phyloP scores from a whole-genome alignment of 2,329 filamentous ascomycete genomes.

The Aspergillus pseudoterreus region DNA sequence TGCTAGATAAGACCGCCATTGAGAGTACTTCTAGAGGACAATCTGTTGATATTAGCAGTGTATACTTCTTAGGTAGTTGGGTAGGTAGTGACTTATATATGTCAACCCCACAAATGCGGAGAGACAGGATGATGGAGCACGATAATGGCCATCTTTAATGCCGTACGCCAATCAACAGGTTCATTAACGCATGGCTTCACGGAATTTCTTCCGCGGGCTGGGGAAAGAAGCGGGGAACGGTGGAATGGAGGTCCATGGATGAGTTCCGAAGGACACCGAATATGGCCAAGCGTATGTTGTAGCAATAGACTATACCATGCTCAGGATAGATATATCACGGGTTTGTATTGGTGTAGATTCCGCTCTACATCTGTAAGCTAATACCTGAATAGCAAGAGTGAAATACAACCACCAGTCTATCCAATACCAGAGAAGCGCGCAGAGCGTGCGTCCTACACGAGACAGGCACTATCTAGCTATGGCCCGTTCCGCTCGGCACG shows the following conservation, averaged over 20 bases:
- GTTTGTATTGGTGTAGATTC: too few species aligned
- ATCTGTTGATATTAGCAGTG: neutral
- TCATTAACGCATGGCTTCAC: neutral
- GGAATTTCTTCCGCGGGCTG: neutral
- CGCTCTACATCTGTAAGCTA: neutral
- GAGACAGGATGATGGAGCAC: too few species aligned
- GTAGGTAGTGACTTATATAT: neutral
- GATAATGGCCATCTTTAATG: too few species aligned
- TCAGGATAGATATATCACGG: too few species aligned
- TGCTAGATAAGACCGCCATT: neutral
- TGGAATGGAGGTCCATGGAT: neutral
- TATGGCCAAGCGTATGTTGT: too few species aligned
- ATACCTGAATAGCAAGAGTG: too few species aligned
- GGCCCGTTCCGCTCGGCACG: too few species aligned
- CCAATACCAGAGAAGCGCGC: neutral
- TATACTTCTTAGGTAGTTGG: neutral
- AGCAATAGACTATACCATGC: too few species aligned
- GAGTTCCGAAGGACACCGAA: too few species aligned
- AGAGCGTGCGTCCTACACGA: too few species aligned
- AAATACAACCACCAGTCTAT: neutral
- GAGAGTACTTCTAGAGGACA: neutral
- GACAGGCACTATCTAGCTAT: too few species aligned
- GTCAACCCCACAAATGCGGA: neutral
- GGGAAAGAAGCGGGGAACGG: neutral
- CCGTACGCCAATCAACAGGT: too few species aligned